Percentiles rank a stretch among this genome's conserved stretches.
Evolutionary conservation across 2,329 filamentous ascomycete species (phyloP).

Genomic region (Alternaria longipes): DNA sequence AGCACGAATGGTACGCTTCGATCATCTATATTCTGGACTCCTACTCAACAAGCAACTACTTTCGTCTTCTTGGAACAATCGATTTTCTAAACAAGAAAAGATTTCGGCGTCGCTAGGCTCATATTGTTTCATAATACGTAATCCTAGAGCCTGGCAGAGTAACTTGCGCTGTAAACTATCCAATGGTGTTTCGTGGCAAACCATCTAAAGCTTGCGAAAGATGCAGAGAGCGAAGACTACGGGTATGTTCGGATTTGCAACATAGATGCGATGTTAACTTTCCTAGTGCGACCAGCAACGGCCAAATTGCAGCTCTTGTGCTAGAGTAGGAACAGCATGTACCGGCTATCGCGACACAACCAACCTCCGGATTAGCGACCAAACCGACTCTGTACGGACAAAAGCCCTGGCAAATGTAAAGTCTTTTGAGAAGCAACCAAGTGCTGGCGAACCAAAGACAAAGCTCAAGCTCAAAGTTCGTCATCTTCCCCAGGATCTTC

Average conservation of each 20-base stretch:
- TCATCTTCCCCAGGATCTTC: slow-evolving; percentile 28
- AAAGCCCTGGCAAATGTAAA: slow-evolving; percentile 19
- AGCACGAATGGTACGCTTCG: not conserved
- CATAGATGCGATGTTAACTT: not conserved
- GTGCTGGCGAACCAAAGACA: not conserved
- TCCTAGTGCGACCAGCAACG: slow-evolving; percentile 38
- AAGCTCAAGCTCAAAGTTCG: slow-evolving; percentile 17
- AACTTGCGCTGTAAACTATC: not conserved
- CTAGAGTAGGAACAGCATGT: slow-evolving; percentile 28
- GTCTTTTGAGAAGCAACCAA: not conserved
- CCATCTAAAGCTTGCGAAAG: slow-evolving; percentile 32
- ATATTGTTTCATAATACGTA: not conserved
- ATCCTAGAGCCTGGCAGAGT: not conserved
- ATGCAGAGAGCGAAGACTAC: slow-evolving; percentile 29
- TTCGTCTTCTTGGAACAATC: not conserved
- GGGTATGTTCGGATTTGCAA: slow-evolving; percentile 13
- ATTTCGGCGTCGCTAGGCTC: not conserved
- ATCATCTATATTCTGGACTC: not conserved
- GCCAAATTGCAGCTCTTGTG: slow-evolving; percentile 34
- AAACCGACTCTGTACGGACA: slow-evolving; percentile 32
- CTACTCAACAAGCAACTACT: not conserved
- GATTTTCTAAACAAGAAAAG: not conserved
- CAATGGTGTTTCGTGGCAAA: slow-evolving; percentile 29
- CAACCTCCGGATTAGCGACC: slow-evolving; percentile 33
- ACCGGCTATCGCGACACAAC: slow-evolving; percentile 38